phyloP scores from a whole-genome alignment of 2,329 filamentous ascomycete species.

The Paraconiothyrium brasiliense region DNA sequence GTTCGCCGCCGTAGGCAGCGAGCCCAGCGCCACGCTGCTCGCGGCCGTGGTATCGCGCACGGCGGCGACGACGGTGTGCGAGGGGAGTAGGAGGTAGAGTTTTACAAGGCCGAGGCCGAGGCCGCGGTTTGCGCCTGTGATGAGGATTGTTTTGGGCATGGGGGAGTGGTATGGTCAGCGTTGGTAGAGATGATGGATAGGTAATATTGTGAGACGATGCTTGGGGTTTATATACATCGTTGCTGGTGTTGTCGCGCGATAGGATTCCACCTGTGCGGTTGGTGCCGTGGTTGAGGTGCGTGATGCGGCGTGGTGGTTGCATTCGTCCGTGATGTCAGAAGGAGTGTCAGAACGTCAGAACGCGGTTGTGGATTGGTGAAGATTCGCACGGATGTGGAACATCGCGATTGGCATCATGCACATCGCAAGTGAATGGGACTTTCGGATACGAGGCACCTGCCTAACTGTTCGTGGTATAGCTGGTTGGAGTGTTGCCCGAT shows the following conservation, averaged over 20 bases:
- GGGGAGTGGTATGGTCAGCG: neutral
- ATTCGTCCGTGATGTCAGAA: constrained; percentile 1
- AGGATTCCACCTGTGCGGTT: too few species aligned
- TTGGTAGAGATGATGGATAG: too few species aligned
- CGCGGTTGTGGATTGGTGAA: neutral
- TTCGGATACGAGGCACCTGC: too few species aligned
- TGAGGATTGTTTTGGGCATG: constrained; percentile 15
- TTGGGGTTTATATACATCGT: too few species aligned
- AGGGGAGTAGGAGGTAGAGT: constrained; percentile 47
- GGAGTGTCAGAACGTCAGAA: constrained; percentile 11
- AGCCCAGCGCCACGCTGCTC: constrained; percentile 34
- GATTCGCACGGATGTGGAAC: too few species aligned
- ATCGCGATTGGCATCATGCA: too few species aligned
- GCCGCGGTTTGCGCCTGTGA: constrained; percentile 18
- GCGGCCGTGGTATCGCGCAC: constrained; percentile 44
- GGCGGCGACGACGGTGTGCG: constrained; percentile 53
- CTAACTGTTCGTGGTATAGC: too few species aligned
- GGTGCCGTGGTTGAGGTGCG: too few species aligned
- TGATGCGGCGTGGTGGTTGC: neutral
- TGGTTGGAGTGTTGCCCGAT: too few species aligned
- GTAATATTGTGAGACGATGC: too few species aligned
- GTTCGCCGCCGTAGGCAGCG: constrained; percentile 21
- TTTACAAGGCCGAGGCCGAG: constrained; percentile 30
- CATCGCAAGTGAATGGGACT: too few species aligned
- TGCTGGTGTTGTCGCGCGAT: too few species aligned